These are phyloP conservation scores for Solanum microdontum DNA, from an alignment of 257 asterid genomes.

Conservation along the genomic window DNA sequence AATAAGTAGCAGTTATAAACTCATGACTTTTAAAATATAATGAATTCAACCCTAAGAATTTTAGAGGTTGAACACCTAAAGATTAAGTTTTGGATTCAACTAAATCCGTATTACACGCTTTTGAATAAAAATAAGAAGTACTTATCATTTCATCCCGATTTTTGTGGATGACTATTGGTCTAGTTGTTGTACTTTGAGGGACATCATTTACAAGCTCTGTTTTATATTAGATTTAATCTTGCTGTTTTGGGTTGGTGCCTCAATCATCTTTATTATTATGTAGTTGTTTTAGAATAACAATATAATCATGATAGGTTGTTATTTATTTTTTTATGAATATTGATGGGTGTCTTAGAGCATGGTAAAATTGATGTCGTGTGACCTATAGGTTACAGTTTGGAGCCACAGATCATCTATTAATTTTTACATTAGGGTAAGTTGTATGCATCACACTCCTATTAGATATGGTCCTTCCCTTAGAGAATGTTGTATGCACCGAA, in stretches of 20 bases:
- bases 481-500: rapidly evolving
- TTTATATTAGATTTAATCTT: neutral
- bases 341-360: neutral
- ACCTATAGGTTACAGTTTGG: neutral
- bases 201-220: neutral
- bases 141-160: neutral
- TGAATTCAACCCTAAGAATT: neutral
- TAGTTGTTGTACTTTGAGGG: neutral
- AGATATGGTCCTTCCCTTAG: neutral
- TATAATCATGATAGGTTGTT: neutral
- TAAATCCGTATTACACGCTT: neutral
- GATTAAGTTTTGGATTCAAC: neutral
- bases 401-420: neutral
- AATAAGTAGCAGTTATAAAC: neutral
- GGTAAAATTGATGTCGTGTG: neutral
- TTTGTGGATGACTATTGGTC: neutral
- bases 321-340: neutral
- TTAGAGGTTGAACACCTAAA: neutral
- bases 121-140: neutral
- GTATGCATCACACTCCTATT: rapidly evolving
- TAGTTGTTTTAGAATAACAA: neutral
- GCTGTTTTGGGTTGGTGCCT: neutral
- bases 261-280: neutral
- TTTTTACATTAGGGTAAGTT: neutral
- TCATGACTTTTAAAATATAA: too few species aligned